Percentiles rank a stretch among this genome's conserved stretches.
phyloP scores from a whole-genome alignment of 306 rosid genomes.

The Medicago truncatula region MtrunA17r5.0-ANR NC_053048.1:49383501-49384000 shows the following conservation, averaged over 20 bases:
- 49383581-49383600: not conserved
- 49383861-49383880: too few species aligned
- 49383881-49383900: too few species aligned
- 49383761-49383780: slow-evolving; percentile 24
- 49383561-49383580: not conserved
- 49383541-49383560: not conserved
- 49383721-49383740: not conserved
- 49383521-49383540: not conserved
- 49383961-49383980: too few species aligned
- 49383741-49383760: not conserved
- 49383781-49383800: slow-evolving; percentile 20
- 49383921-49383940: too few species aligned
- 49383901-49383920: too few species aligned
- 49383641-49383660: not conserved
- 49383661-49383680: not conserved
- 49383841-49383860: too few species aligned
- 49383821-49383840: slow-evolving; percentile 5
- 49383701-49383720: not conserved
- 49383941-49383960: too few species aligned
- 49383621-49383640: not conserved
- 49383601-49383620: too few species aligned
- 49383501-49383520: too few species aligned
- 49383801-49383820: slow-evolving; percentile 7
- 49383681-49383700: not conserved
- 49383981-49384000: too few species aligned